Evolutionary conservation across 345 rosid genomes (phyloP), one percentile per base, ranked within the genome.

Genomic region (Brassica nigra): DNA sequence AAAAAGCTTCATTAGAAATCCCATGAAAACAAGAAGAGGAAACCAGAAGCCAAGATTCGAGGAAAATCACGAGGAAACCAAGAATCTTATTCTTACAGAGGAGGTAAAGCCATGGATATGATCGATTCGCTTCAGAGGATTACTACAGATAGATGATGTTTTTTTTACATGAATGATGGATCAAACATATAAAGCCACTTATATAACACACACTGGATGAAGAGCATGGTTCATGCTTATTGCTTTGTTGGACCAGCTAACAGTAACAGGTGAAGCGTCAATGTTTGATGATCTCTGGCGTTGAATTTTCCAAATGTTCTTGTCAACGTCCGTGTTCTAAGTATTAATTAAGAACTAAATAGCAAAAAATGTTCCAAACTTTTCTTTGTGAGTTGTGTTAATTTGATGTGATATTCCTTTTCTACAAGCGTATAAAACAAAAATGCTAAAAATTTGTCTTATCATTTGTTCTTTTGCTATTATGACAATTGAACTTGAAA

Each of bases 31-130:
- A 6, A 3, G 4, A 15, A 15, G 58, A 52, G 20, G 16, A 16
- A 15, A 15, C 23, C 2, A n/a, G 23, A 52, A 55, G 7, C 27
- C 61, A 16, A 18, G 4, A 55, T 55, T 18, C 12, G 8, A 55
- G 0, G 66, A 63, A 75, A n/a, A 6, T 20, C 7, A 61, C 72
- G 8, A 62, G n/a, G 54, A 36, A 29, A 18, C 2, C 5, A 27
- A 78, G 0, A 37, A 78, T 57, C 15, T 57, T 20, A 55, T 16
- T 57, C 82, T 58, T 79, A 79, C 78, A 59, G 29, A 9, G 20
- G 55, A 73, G 78, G 28, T 39, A 8, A 62, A 78, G 68, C 82
- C 82, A 79, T 79, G 23, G 54, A 66, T 37, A 58, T 47, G 68
- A 71, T 65, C 3, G 55, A 6, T 8, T 61, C 31, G 16, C 16